phyloP scores from a whole-genome alignment of 257 asterid species.

The Agastache rugosa region DNA sequence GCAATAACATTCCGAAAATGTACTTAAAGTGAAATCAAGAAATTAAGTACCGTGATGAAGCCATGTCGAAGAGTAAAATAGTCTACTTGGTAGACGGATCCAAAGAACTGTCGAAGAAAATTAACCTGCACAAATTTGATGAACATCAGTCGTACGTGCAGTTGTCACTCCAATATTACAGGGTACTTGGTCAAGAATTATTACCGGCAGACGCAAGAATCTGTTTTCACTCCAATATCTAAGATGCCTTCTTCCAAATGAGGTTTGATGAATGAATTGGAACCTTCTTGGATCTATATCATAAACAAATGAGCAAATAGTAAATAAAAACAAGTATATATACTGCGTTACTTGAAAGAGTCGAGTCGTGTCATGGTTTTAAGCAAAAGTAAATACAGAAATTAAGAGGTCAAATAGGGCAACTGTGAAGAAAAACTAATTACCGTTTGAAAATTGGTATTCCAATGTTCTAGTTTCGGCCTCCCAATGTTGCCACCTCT shows the following conservation, averaged over 20 bases:
- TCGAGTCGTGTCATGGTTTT: neutral
- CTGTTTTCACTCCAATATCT: slow-evolving; percentile 62
- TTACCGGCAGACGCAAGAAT: slow-evolving; percentile 66
- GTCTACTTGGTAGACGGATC: slow-evolving; percentile 69
- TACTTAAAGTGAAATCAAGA: neutral
- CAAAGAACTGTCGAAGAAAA: slow-evolving; percentile 71
- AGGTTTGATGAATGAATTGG: slow-evolving; percentile 72
- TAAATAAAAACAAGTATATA: no score
- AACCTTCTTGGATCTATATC: slow-evolving; percentile 70
- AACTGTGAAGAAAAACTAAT: slow-evolving; percentile 6
- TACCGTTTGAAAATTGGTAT: slow-evolving; percentile 74
- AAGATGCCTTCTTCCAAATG: slow-evolving; percentile 78
- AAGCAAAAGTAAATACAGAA: neutral
- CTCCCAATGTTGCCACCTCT: slow-evolving; percentile 80
- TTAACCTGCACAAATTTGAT: slow-evolving; percentile 51
- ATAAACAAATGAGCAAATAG: slow-evolving; percentile 1
- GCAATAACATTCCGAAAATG: neutral
- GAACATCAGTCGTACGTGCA: slow-evolving; percentile 5
- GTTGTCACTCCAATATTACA: neutral
- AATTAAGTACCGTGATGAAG: slow-evolving; percentile 66
- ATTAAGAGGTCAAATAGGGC: neutral
- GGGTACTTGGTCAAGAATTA: slow-evolving; percentile 4
- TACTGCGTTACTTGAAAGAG: neutral
- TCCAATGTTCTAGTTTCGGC: slow-evolving; percentile 79
- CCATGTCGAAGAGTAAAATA: slow-evolving; percentile 80